Conservation (phyloP, 129 eudicot species). For the Pseudognaphalium luteoalbum region DNA sequence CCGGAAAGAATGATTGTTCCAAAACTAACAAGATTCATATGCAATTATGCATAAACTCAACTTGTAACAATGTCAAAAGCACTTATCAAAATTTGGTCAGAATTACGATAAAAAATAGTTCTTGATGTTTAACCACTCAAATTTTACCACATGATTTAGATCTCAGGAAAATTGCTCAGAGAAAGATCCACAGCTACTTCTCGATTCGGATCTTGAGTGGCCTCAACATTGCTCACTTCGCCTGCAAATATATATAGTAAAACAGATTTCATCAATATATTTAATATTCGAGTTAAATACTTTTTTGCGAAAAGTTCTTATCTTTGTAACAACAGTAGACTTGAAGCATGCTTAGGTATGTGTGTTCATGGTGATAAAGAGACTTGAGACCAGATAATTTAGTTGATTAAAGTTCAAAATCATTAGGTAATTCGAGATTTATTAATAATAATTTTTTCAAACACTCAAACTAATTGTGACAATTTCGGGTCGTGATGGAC, state of each 20-base stretch:
- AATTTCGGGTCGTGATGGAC: not conserved
- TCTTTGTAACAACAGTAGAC: not conserved
- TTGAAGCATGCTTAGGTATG: not conserved
- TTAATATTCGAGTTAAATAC: not conserved
- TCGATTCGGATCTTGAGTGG: slow-evolving; percentile 25
- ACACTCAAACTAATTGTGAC: not conserved
- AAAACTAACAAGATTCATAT: slow-evolving; percentile 16
- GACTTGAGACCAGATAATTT: not conserved
- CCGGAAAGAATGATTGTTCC: not conserved
- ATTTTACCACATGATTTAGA: slow-evolving; percentile 3
- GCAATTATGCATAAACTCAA: slow-evolving; percentile 14
- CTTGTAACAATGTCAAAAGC: not conserved
- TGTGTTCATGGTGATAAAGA: not conserved
- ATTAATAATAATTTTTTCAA: no score
- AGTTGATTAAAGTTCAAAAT: not conserved
- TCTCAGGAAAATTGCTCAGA: slow-evolving; percentile 30
- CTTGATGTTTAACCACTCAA: slow-evolving; percentile 7
- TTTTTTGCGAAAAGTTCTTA: not conserved
- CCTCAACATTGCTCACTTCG: slow-evolving; percentile 19
- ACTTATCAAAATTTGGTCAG: not conserved
- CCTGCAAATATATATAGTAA: slow-evolving; percentile 20
- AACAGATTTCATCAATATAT: not conserved
- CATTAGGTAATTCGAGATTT: no score
- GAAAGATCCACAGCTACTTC: slow-evolving; percentile 38
- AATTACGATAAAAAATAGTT: not conserved